Conservation (phyloP, 2,329 filamentous ascomycete genomes). For the Stagonosporopsis chrysanthemi region DNA sequence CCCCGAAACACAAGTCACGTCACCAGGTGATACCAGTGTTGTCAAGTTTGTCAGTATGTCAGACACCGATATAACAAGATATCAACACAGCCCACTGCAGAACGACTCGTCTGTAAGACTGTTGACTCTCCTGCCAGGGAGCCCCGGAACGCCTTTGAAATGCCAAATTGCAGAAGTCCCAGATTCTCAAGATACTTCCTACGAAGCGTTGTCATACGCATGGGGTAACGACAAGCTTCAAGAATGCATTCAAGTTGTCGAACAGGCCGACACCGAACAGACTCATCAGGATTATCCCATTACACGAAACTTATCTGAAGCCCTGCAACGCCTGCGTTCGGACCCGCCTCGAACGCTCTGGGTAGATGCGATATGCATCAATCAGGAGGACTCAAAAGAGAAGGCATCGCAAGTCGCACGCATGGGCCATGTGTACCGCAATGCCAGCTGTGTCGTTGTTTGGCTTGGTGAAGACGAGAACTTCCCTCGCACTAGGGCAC, state of each 20-base stretch:
- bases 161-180: constrained; percentile 1
- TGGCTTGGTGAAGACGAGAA: constrained; percentile 21
- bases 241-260: not conserved
- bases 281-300: not conserved
- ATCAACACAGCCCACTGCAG: constrained; percentile 1
- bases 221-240: not conserved
- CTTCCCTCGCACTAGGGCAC: constrained; percentile 11
- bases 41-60: not conserved
- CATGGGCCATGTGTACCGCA: constrained; percentile 20
- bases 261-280: not conserved
- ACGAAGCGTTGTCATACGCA: constrained; percentile 17
- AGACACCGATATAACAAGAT: not conserved
- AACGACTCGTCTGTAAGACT: not conserved
- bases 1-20: not conserved
- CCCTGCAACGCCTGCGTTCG: constrained; percentile 6
- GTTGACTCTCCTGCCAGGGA: constrained; percentile 8
- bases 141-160: not conserved
- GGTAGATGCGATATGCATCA: constrained; percentile 27
- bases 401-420: constrained; percentile 18
- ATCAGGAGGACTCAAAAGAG: constrained; percentile 23
- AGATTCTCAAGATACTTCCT: not conserved
- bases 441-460: constrained; percentile 17
- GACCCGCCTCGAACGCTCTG: constrained; percentile 14
- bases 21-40: too few relatives aligned
- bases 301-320: constrained; percentile 7